Conservation (phyloP, 164 flowering plant genomes). For the Vitis rotundifolia region DNA sequence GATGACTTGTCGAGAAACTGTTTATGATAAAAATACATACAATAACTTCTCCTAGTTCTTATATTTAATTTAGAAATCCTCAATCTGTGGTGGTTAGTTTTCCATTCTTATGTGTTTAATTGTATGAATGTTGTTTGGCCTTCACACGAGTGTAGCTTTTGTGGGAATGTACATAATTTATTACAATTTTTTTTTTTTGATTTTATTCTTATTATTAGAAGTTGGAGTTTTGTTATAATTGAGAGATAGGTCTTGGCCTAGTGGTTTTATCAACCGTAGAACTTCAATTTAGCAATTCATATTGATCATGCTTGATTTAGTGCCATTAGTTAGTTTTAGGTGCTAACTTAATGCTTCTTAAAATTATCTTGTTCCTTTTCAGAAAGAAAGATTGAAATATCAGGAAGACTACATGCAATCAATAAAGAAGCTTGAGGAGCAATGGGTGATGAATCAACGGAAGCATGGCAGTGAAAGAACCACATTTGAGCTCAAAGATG, state of each 20-base stretch:
- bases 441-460: slow-evolving; percentile 52
- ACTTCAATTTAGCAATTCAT: background rate
- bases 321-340: background rate
- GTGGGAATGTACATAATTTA: too few relatives aligned
- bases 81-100: too few relatives aligned
- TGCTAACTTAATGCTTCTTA: background rate
- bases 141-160: too few relatives aligned
- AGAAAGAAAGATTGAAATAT: slow-evolving; percentile 71
- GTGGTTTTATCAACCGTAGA: background rate
- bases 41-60: too few relatives aligned
- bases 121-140: too few relatives aligned
- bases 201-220: too few relatives aligned
- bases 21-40: too few relatives aligned
- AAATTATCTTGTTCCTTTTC: background rate
- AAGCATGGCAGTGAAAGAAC: slow-evolving; percentile 34
- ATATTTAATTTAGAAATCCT: too few relatives aligned
- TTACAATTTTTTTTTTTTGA: too few relatives aligned
- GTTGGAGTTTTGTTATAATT: background rate
- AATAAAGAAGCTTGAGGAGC: slow-evolving; percentile 82
- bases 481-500: slow-evolving; percentile 23
- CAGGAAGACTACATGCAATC: slow-evolving; percentile 83
- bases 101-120: too few relatives aligned
- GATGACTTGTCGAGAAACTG: too few relatives aligned
- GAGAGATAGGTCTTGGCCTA: background rate
- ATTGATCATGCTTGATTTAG: background rate